Base-by-base conservation (phyloP, 345 rosid species). In the Eucalyptus decipiens region DNA sequence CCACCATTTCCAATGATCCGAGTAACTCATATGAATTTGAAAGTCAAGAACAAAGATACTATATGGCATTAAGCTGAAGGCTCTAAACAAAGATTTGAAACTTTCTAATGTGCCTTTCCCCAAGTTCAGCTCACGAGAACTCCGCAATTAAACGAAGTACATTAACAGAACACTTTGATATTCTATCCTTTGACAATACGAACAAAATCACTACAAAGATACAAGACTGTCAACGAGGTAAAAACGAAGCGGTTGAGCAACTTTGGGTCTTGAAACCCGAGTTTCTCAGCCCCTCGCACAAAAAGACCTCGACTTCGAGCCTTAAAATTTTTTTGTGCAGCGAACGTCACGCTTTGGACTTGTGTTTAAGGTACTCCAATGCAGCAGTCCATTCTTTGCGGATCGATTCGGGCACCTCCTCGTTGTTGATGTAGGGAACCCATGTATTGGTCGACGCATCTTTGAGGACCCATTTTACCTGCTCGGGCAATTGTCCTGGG, bases 391-490 rank as follows among this genome's bases (percentile, higher is more conserved):
- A 97, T 4, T 90, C 92, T 86, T 49, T 90, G 86, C 50, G 91
- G 9, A 88, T 89, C 24, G 93, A 87, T 87, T 93, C 95, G 8
- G 92, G 91, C 69, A 95, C n/a, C n/a, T n/a, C n/a, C 49, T 89
- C 81, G 5, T 90, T 93, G 45, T 90, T 93, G 60, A 92, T 34
- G 87, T 81, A 90, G 45, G 97, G 97, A 65, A 90, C 89, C 98
- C 98, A 97, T 5, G 87, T 47, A 88, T 92, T 94, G 17, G 86
- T 88, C 11, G 88, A 87, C 47, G 90, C 87, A 65, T 91, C 89
- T 28, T 90, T 34, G 86, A 95, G 89, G 24, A 89, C 88, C 99
- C 99, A 97, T 91, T 89, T 92, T 24, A 95, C 91, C 90, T 91
- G 90, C 86, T 92, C 95, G 98, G 98, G 62, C 92, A 92, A 72